These are phyloP conservation scores for Xylaria sp. DNA, from an alignment of 2,329 filamentous ascomycete species.

Conservation along the genomic window DNA sequence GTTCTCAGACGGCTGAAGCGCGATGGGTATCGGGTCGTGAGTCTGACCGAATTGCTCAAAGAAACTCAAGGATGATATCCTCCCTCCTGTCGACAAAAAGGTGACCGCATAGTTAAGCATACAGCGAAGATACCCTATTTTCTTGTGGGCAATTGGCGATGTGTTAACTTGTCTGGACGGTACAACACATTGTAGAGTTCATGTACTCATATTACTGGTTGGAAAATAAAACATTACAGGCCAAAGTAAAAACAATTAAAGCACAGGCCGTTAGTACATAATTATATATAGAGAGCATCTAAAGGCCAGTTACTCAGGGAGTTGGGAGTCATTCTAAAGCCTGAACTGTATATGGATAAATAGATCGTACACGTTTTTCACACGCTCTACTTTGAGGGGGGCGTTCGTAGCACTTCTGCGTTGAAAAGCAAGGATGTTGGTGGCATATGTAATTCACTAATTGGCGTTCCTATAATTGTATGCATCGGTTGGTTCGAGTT, in stretches of 20 bases:
- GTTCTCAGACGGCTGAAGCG: conserved; percentile 77
- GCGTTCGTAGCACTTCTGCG: neutral
- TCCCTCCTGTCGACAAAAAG: neutral
- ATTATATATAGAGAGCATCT: neutral
- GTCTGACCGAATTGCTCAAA: conserved; percentile 73
- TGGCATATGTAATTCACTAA: neutral
- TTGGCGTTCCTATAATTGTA: neutral
- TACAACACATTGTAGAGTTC: conserved; percentile 2
- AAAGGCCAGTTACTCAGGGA: neutral
- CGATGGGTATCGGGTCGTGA: conserved; percentile 77
- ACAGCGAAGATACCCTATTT: neutral
- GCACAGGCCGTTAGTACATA: neutral
- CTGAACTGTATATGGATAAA: neutral
- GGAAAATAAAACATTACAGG: neutral
- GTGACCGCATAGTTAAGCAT: neutral
- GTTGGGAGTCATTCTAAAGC: neutral
- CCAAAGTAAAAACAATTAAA: neutral
- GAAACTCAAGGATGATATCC: conserved; percentile 39
- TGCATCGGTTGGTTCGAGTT: neutral
- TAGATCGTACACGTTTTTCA: neutral
- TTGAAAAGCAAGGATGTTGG: neutral
- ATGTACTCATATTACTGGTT: conserved; percentile 14
- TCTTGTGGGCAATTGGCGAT: neutral
- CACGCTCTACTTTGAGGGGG: neutral
- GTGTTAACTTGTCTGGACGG: neutral